phyloP scores from a whole-genome alignment of 176 grass and related monocot species.

The Juncus inflexus region DNA sequence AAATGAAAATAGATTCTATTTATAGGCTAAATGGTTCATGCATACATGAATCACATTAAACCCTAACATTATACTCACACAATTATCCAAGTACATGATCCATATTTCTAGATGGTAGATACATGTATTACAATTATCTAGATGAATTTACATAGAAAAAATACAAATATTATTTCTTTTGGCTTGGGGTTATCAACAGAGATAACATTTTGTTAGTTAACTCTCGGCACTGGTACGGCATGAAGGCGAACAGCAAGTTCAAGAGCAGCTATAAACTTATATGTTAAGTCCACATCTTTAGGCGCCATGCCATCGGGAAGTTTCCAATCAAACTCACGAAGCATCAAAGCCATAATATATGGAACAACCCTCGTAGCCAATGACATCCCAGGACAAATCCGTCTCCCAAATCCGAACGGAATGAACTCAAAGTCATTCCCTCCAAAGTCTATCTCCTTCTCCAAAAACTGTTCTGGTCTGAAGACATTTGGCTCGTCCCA shows the following conservation, averaged over 20 bases:
- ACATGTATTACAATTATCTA: too few relatives aligned
- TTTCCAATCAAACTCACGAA: slow-evolving; percentile 16
- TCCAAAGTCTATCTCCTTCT: neutral
- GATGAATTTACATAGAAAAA: too few relatives aligned
- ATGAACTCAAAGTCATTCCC: neutral
- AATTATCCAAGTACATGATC: too few relatives aligned
- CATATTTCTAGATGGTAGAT: too few relatives aligned
- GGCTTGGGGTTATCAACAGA: too few relatives aligned
- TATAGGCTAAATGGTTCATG: too few relatives aligned
- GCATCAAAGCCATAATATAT: slow-evolving; percentile 25
- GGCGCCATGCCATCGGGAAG: neutral
- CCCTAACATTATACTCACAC: too few relatives aligned
- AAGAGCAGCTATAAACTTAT: neutral
- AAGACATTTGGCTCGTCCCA: too few relatives aligned
- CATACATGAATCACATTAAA: too few relatives aligned
- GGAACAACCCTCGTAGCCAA: neutral
- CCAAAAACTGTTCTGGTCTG: slow-evolving; percentile 25
- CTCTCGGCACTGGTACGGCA: neutral
- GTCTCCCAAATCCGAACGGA: slow-evolving; percentile 8
- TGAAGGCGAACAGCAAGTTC: neutral
- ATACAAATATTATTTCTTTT: too few relatives aligned
- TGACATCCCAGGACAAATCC: neutral
- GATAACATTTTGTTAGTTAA: neutral
- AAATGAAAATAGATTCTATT: too few relatives aligned
- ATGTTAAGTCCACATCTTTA: slow-evolving; percentile 11